These are phyloP conservation scores for Melocanna baccifera DNA, from an alignment of 176 grass and related monocot genomes.

Conservation along the genomic window DNA sequence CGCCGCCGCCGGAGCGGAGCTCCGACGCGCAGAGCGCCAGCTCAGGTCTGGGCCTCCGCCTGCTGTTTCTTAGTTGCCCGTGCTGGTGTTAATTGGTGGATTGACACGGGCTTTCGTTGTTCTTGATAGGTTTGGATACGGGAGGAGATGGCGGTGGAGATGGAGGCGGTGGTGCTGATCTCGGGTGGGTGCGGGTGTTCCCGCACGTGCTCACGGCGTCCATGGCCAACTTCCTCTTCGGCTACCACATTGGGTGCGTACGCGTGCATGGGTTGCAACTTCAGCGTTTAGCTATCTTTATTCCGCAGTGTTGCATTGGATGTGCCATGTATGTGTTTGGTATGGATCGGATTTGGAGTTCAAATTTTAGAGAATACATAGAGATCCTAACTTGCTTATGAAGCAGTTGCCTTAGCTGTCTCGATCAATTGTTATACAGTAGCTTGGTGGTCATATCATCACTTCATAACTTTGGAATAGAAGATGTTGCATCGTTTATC, in stretches of 20 bases:
- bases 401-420: background rate
- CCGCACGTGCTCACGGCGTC: slow-evolving; percentile 88
- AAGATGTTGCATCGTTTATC: background rate
- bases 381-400: background rate
- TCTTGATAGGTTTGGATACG: slow-evolving; percentile 13
- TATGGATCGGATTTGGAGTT: background rate
- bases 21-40: background rate
- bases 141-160: slow-evolving; percentile 12
- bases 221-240: slow-evolving; percentile 94
- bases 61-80: background rate
- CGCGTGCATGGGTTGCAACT: slow-evolving; percentile 10
- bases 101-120: slow-evolving; percentile 2
- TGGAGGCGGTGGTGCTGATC: slow-evolving; percentile 42
- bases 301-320: background rate
- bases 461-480: background rate
- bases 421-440: background rate
- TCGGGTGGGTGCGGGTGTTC: slow-evolving; percentile 75
- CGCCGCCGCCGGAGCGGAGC: background rate
- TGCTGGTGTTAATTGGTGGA: background rate
- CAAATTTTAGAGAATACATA: background rate
- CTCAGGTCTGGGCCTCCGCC: slow-evolving; percentile 1
- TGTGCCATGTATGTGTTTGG: background rate
- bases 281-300: background rate
- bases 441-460: background rate
- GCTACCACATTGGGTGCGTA: slow-evolving; percentile 95